A percentile compares a stretch with the other conserved stretches of the same genome.
phyloP scores from a whole-genome alignment of 371 early-diverging fungal species.

The Mortierella sp. region DNA sequence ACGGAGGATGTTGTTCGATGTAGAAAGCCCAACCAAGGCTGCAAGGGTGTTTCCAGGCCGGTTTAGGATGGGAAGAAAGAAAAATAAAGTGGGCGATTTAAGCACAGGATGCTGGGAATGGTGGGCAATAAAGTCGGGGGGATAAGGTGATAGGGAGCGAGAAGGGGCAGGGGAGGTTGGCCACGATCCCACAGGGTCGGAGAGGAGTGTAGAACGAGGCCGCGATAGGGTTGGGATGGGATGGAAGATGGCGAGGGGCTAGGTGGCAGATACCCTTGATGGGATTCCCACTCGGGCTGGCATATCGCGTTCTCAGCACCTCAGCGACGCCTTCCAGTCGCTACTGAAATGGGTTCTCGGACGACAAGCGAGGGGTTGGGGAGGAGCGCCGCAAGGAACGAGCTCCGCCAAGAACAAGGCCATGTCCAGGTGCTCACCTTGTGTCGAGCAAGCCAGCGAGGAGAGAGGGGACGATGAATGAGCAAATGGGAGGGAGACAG shows the following conservation, averaged over 20 bases:
- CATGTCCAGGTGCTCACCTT: neutral
- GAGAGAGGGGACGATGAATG: too few species aligned
- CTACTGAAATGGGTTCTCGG: slow-evolving; percentile 6
- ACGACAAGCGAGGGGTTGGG: neutral
- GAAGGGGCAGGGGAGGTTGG: neutral
- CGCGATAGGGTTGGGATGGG: neutral
- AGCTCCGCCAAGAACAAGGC: neutral
- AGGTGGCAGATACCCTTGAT: slow-evolving; percentile 1
- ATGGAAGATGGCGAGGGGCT: neutral
- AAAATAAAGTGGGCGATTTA: neutral
- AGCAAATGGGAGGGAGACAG: too few species aligned
- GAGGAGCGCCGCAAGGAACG: neutral
- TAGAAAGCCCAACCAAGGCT: too few species aligned
- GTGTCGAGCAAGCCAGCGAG: too few species aligned
- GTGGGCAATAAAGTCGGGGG: slow-evolving; percentile 1
- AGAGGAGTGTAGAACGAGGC: neutral
- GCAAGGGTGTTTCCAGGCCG: too few species aligned
- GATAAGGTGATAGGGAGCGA: slow-evolving; percentile 4
- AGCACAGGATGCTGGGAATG: neutral
- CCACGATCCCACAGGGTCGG: neutral
- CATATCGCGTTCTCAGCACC: slow-evolving; percentile 3
- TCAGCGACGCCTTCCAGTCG: slow-evolving; percentile 11
- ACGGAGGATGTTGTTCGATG: too few species aligned
- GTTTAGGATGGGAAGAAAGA: neutral
- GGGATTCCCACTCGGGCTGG: slow-evolving; percentile 6